Conservation (phyloP, 2,329 filamentous ascomycete species). For the Trichoderma sp. region DNA sequence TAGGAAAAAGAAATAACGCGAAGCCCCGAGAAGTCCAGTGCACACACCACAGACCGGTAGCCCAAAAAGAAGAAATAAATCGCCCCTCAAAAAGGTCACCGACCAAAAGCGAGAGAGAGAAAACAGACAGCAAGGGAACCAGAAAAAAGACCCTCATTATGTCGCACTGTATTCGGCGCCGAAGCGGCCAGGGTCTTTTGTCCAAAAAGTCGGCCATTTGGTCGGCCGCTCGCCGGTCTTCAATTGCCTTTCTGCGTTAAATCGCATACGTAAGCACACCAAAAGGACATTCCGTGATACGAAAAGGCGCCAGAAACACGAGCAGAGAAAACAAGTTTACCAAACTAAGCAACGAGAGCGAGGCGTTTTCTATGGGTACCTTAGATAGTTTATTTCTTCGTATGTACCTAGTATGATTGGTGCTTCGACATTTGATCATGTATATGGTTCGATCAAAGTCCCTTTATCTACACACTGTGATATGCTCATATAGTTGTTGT, state of each 20-base stretch:
- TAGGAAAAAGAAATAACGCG: neutral
- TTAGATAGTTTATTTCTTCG: neutral
- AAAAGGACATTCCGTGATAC: neutral
- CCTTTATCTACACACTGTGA: neutral
- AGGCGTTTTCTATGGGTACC: neutral
- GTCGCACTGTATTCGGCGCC: constrained; percentile 17
- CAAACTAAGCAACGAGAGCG: neutral
- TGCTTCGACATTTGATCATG: neutral
- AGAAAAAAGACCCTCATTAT: neutral
- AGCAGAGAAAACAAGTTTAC: neutral
- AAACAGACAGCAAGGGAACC: neutral
- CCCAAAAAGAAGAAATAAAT: neutral
- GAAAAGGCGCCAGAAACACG: neutral
- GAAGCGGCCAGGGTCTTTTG: constrained; percentile 3
- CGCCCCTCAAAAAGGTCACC: neutral
- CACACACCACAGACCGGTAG: neutral
- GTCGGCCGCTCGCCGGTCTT: neutral
- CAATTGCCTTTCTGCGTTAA: constrained; percentile 8
- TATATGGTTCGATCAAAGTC: neutral
- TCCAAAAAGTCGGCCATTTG: neutral
- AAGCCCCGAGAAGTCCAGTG: neutral
- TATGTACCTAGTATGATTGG: neutral
- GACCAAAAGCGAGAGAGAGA: neutral
- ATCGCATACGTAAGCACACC: constrained; percentile 4
- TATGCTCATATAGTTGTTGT: neutral